Evolutionary conservation across 2,329 filamentous ascomycete genomes (phyloP).

Genomic region (Aspergillus pseudoglaucus): DNA sequence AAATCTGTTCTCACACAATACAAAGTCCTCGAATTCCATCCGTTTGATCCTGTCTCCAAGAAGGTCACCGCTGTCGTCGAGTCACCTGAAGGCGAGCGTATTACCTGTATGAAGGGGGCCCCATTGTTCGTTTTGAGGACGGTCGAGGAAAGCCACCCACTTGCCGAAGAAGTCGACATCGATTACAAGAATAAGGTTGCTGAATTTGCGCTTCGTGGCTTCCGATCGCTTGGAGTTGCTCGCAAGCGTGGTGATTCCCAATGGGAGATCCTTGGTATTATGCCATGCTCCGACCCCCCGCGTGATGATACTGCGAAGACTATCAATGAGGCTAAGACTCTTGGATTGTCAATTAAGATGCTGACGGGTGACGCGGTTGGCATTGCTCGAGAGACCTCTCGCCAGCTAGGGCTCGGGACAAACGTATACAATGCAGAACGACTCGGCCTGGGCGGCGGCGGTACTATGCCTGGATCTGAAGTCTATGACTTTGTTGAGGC

Average conservation of each 20-base stretch:
- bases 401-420: constrained; percentile 83
- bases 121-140: constrained; percentile 82
- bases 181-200: constrained; percentile 90
- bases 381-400: constrained; percentile 85
- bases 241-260: constrained; percentile 74
- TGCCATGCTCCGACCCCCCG: constrained; percentile 88
- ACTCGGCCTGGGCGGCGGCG: constrained; percentile 80
- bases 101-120: constrained; percentile 85
- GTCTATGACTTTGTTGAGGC: constrained; percentile 94
- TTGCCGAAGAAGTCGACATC: constrained; percentile 68
- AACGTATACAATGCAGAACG: constrained; percentile 93
- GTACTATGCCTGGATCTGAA: constrained; percentile 88
- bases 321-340: constrained; percentile 79
- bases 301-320: constrained; percentile 86
- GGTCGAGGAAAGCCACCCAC: constrained; percentile 75
- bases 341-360: constrained; percentile 92
- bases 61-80: constrained; percentile 81
- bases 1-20: constrained; percentile 77
- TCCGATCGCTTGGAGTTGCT: constrained; percentile 87
- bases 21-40: constrained; percentile 75
- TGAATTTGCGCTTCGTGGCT: constrained; percentile 87
- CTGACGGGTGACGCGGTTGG: constrained; percentile 90
- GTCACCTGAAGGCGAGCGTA: constrained; percentile 74
- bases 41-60: constrained; percentile 90
- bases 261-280: constrained; percentile 91